Percentiles rank a stretch among this genome's conserved stretches.
Evolutionary conservation across 2,329 filamentous ascomycete genomes (phyloP).

Genomic region (Ilyonectria destructans): DNA sequence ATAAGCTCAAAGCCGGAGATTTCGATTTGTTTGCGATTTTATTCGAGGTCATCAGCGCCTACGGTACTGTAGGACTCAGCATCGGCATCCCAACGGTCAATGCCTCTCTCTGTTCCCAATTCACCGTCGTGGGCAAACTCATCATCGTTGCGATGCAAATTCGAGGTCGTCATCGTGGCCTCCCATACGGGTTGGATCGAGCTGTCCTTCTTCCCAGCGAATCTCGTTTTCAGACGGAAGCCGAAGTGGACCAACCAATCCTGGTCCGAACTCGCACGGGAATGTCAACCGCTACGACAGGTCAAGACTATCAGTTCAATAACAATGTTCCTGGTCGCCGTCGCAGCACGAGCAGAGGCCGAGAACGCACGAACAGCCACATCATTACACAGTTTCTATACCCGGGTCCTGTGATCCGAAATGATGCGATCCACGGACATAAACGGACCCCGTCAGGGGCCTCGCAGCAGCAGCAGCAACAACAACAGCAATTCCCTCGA

Average conservation of each 20-base stretch:
- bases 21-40: constrained; percentile 81
- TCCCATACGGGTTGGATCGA: constrained; percentile 78
- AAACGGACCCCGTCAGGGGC: constrained; percentile 50
- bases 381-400: constrained; percentile 65
- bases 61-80: constrained; percentile 93
- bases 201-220: constrained; percentile 74
- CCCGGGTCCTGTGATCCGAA: constrained; percentile 62
- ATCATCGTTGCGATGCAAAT: constrained; percentile 80
- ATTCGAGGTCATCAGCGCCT: constrained; percentile 92
- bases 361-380: constrained; percentile 58
- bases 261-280: constrained; percentile 57
- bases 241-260: constrained; percentile 62
- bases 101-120: constrained; percentile 87
- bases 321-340: constrained; percentile 51
- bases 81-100: constrained; percentile 85
- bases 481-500: constrained; percentile 36
- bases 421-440: constrained; percentile 49
- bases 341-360: constrained; percentile 59
- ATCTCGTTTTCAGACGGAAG: constrained; percentile 69
- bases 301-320: constrained; percentile 43
- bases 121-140: constrained; percentile 81
- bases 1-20: constrained; percentile 73
- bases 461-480: constrained; percentile 30
- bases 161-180: constrained; percentile 78
- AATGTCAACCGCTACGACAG: constrained; percentile 53